Percentiles rank a stretch among this genome's conserved stretches.
Evolutionary conservation across 805 yeast genomes (phyloP).

Genomic region (Huiozyma naganishii): DNA sequence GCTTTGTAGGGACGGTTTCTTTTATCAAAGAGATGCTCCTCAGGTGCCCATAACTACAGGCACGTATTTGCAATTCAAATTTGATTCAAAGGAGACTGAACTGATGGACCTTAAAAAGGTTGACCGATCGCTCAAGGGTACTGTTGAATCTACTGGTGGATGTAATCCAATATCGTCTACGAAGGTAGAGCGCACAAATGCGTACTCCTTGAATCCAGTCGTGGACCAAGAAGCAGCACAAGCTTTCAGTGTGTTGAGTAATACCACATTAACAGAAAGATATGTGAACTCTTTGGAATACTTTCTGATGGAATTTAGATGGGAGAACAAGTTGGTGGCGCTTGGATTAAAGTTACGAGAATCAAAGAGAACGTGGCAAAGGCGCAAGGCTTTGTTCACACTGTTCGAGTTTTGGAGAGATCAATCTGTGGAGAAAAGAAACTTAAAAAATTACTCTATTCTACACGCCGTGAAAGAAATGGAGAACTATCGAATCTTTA

Average conservation of each 20-base stretch:
- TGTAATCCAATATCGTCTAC: background rate
- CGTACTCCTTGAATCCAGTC: slow-evolving; percentile 21
- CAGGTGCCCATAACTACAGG: slow-evolving; percentile 24
- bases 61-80: slow-evolving; percentile 22
- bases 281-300: slow-evolving; percentile 28
- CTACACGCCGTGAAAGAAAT: slow-evolving; percentile 29
- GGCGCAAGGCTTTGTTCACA: slow-evolving; percentile 27
- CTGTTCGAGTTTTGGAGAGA: slow-evolving; percentile 30
- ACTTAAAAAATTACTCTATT: slow-evolving; percentile 20
- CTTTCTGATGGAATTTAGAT: slow-evolving; percentile 27
- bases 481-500: slow-evolving; percentile 28
- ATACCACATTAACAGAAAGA: slow-evolving; percentile 24
- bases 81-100: slow-evolving; percentile 24
- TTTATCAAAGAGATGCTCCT: slow-evolving; percentile 20
- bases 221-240: slow-evolving; percentile 22
- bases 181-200: slow-evolving; percentile 15
- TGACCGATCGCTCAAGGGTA: background rate
- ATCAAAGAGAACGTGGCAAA: slow-evolving; percentile 30
- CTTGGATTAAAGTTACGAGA: slow-evolving; percentile 25
- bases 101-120: slow-evolving; percentile 5
- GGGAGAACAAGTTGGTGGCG: slow-evolving; percentile 28
- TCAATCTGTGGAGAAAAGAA: slow-evolving; percentile 25
- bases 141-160: background rate
- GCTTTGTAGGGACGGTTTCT: slow-evolving; percentile 24
- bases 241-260: slow-evolving; percentile 18